Conservation (phyloP, 1,284 basidiomycete species). For the Neolentinus lepideus region DNA sequence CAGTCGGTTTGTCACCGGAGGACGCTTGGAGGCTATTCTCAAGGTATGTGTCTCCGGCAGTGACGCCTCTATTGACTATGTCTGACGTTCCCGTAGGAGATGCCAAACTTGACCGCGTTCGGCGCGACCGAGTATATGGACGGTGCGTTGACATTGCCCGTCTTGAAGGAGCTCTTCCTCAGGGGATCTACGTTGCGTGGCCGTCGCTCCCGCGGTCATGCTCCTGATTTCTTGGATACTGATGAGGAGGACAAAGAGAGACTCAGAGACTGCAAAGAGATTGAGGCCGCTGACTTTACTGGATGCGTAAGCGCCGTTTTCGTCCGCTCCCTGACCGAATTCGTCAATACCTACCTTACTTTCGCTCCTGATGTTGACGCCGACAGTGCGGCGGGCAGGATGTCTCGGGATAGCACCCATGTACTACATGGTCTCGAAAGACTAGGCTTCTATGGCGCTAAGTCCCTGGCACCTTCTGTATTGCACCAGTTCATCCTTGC, state of each 20-base stretch:
- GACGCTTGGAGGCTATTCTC: constrained; percentile 74
- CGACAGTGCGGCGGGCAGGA: constrained; percentile 31
- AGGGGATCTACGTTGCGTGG: constrained; percentile 67
- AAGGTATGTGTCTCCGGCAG: constrained; percentile 45
- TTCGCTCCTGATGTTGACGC: constrained; percentile 37
- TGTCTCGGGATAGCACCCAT: constrained; percentile 27
- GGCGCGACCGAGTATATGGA: constrained; percentile 98
- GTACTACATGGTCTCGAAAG: constrained; percentile 76
- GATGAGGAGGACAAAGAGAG: constrained; percentile 72
- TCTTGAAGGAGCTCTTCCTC: constrained; percentile 82
- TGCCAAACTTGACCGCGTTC: constrained; percentile 75
- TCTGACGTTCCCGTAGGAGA: constrained; percentile 47
- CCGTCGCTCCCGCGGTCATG: constrained; percentile 62
- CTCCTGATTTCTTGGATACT: constrained; percentile 38
- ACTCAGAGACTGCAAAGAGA: constrained; percentile 68
- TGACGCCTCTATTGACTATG: not conserved
- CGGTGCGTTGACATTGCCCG: constrained; percentile 73
- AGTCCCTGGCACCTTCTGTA: constrained; percentile 64
- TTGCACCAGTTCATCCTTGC: constrained; percentile 80
- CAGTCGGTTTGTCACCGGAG: constrained; percentile 89
- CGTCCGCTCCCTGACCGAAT: constrained; percentile 75
- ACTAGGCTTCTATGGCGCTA: constrained; percentile 81
- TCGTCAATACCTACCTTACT: constrained; percentile 68
- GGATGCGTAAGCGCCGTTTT: constrained; percentile 92
- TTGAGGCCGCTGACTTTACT: constrained; percentile 90